These are phyloP conservation scores for Blastomyces parvus DNA, from an alignment of 2,329 filamentous ascomycete genomes.

Conservation along the genomic window DNA sequence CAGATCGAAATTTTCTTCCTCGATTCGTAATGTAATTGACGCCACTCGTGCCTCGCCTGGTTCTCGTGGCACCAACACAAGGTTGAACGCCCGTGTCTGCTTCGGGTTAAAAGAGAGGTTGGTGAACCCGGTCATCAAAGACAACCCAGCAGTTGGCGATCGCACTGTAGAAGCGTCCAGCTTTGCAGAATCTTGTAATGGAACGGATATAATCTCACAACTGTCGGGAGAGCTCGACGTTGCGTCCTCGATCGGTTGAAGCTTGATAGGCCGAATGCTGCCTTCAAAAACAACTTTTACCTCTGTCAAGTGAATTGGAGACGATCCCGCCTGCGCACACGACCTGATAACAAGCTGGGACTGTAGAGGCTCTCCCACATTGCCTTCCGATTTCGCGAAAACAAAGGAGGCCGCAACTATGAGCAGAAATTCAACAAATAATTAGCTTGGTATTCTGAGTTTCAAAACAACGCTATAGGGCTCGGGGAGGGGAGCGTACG, in stretches of 20 bases:
- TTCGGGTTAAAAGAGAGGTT: conserved; percentile 59
- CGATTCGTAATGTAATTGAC: conserved; percentile 54
- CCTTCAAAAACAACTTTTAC: conserved; percentile 47
- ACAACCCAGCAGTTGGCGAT: conserved; percentile 27
- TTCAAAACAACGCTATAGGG: background rate
- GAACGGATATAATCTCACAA: conserved; percentile 25
- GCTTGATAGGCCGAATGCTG: conserved; percentile 35
- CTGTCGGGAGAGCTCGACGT: conserved; percentile 18
- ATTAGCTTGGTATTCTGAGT: conserved; percentile 15
- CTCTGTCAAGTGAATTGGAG: conserved; percentile 40
- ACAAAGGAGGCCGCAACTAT: conserved; percentile 44
- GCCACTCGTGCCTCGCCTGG: conserved; percentile 64
- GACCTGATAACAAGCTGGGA: conserved; percentile 48
- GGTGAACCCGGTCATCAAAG: conserved; percentile 45
- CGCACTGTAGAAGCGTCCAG: conserved; percentile 23
- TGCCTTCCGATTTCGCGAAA: conserved; percentile 46
- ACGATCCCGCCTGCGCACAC: conserved; percentile 36
- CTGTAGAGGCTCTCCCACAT: conserved; percentile 50
- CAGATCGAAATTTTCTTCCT: conserved; percentile 57
- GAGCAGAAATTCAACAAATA: conserved; percentile 9
- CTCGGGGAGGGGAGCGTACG: conserved; percentile 24
- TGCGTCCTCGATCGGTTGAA: conserved; percentile 28
- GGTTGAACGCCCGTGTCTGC: conserved; percentile 59
- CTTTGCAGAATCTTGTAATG: conserved; percentile 18
- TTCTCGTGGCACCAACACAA: conserved; percentile 67